Evolutionary conservation across 805 yeast genomes (phyloP).

Genomic region (Saturnispora hagleri): DNA sequence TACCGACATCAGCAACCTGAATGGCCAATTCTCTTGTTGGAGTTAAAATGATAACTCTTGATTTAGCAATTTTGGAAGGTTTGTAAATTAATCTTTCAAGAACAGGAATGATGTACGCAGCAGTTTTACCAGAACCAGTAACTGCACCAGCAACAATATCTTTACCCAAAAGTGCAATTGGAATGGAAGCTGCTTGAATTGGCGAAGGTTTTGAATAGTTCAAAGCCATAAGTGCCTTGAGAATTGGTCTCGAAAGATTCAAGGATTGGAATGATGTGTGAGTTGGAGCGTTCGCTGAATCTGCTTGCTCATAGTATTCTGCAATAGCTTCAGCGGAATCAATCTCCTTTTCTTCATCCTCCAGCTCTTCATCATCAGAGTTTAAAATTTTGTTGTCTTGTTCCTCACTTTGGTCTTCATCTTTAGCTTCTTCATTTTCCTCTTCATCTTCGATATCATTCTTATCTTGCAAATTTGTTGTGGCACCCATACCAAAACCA

Average conservation of each 20-base stretch:
- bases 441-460: conserved; percentile 23
- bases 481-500: conserved; percentile 33
- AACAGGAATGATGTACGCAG: conserved; percentile 94
- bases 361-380: conserved; percentile 19
- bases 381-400: conserved; percentile 24
- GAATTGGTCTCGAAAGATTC: conserved; percentile 80
- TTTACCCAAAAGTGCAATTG: conserved; percentile 86
- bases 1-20: conserved; percentile 92
- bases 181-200: conserved; percentile 88
- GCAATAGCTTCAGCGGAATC: conserved; percentile 82
- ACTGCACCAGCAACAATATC: conserved; percentile 99
- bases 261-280: conserved; percentile 67
- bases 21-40: conserved; percentile 98
- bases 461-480: conserved; percentile 13
- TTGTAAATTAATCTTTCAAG: conserved; percentile 86
- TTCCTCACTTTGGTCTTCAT: conserved; percentile 27
- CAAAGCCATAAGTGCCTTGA: conserved; percentile 70
- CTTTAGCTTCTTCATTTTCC: conserved; percentile 20
- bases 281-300: conserved; percentile 30
- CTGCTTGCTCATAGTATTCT: conserved; percentile 59
- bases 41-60: conserved; percentile 82
- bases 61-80: conserved; percentile 76
- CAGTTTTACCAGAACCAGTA: conserved; percentile 99
- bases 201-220: conserved; percentile 90
- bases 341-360: conserved; percentile 33